Evolutionary conservation across 306 rosid genomes (phyloP), one percentile per base, ranked within the genome.

Genomic region (Luffa acutangula): DNA sequence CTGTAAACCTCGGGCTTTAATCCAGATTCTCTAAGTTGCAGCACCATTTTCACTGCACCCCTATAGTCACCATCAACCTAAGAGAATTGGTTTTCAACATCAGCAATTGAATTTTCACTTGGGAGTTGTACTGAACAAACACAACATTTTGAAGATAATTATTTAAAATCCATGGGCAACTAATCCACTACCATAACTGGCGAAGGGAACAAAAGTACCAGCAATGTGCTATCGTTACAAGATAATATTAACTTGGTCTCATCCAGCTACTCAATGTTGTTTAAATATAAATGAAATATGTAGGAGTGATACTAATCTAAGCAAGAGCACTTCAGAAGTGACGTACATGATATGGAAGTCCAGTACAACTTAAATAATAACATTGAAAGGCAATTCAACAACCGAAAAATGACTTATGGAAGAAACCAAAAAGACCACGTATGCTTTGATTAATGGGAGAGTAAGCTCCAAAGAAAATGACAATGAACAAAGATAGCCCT

Each of bases 1-100:
- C 97, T 90, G 83, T 95, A 93, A 31, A 88, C 87, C 91, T 95
- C 99, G 46, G 99, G 97, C 87, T 83, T 90, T 88, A 95, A 75
- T 62, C 99, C 94, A 70, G 97, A 90, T 85, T 91, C 97, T 85
- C 94, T 91, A 21, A 90, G 81, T 7, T 84, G 89, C 72, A 91
- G 86, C 74, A 95, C 97, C 87, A 90, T 83, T 82, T 86, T 91
- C 83, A 89, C 89, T 36, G 99, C 93, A 4, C 88, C 87, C 82
- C 77, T 82, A 46, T 90, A 95, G 80, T 92, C 88, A 43, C 97
- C 97, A 42, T 89, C 97, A 84, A 83, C 87, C 99, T 95, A 85
- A 52, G 54, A 58, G 80, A 82, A 78, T 63, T 67, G 53, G 83
- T 60, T 37, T 75, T 12, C 81, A 9, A 39, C 42, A 79, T 67